phyloP scores from a whole-genome alignment of 495 filamentous ascomycete genomes.

The Hypoxylon lenormandii region DNA sequence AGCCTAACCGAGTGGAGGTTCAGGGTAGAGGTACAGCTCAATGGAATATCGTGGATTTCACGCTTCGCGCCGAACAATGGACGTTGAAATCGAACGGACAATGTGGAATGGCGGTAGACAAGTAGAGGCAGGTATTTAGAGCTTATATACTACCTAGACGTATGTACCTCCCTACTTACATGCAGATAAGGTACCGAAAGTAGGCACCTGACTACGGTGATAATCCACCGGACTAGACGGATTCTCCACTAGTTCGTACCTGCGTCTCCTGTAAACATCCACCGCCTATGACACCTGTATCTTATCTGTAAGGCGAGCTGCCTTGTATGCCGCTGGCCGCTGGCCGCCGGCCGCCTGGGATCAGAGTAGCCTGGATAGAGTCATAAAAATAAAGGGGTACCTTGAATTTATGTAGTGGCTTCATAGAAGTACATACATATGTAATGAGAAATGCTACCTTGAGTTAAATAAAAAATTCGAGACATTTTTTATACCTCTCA shows the following conservation, averaged over 20 bases:
- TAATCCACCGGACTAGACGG: conserved; percentile 31
- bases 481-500: no score
- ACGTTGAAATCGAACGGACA: neutral
- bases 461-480: no score
- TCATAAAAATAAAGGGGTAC: no score
- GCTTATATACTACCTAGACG: conserved; percentile 4
- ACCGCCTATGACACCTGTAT: neutral
- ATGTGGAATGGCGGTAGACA: conserved; percentile 30
- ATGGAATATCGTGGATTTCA: neutral
- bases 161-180: conserved; percentile 10
- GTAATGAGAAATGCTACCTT: no score
- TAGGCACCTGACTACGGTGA: conserved; percentile 38
- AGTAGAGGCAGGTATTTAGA: conserved; percentile 23
- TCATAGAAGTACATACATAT: no score
- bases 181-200: conserved; percentile 20
- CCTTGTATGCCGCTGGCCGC: no score
- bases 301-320: neutral
- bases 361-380: no score
- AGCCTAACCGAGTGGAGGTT: conserved; percentile 40
- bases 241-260: conserved; percentile 42
- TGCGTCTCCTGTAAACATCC: conserved; percentile 25
- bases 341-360: no score
- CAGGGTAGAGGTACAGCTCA: conserved; percentile 20
- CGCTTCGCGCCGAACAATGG: conserved; percentile 13
- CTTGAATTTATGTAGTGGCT: no score